Percentiles rank a stretch among this genome's conserved stretches.
phyloP scores from a whole-genome alignment of 2,329 filamentous ascomycete genomes.

The Ceratocystis variospora region DNA sequence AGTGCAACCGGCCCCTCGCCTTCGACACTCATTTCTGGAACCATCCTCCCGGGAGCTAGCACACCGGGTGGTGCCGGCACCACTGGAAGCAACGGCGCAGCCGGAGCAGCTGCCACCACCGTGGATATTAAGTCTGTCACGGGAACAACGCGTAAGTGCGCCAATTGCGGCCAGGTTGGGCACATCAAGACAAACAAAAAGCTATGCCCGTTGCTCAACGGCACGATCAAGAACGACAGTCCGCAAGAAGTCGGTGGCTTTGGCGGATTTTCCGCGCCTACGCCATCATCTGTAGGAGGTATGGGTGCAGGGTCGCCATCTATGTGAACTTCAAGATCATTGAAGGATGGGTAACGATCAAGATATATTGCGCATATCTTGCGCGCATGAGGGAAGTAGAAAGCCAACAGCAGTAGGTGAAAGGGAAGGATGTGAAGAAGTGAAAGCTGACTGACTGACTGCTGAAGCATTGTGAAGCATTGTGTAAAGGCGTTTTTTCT shows the following conservation, averaged over 20 bases:
- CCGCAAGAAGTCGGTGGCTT: slow-evolving; percentile 45
- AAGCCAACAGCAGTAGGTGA: too few species aligned
- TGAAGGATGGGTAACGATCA: too few species aligned
- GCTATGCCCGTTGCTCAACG: slow-evolving; percentile 78
- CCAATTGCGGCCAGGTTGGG: slow-evolving; percentile 90
- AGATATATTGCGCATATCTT: too few species aligned
- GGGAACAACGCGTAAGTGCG: slow-evolving; percentile 80
- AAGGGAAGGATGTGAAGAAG: too few species aligned
- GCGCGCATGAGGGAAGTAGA: too few species aligned
- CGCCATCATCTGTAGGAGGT: slow-evolving; percentile 1
- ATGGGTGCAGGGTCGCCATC: slow-evolving; percentile 6
- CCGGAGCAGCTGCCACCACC: background rate
- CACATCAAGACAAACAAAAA: slow-evolving; percentile 99
- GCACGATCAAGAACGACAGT: slow-evolving; percentile 53
- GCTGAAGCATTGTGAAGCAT: too few species aligned
- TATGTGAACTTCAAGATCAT: background rate
- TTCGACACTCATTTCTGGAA: background rate
- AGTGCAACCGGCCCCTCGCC: slow-evolving; percentile 32
- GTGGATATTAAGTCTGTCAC: slow-evolving; percentile 23
- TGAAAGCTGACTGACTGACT: too few species aligned
- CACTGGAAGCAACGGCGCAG: background rate
- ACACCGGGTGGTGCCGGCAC: background rate
- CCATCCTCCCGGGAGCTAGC: background rate
- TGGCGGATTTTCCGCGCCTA: slow-evolving; percentile 26
- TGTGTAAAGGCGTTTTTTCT: too few species aligned